Base-by-base conservation (phyloP, 805 yeast genomes). In the Spathaspora hagerdaliae region DNA sequence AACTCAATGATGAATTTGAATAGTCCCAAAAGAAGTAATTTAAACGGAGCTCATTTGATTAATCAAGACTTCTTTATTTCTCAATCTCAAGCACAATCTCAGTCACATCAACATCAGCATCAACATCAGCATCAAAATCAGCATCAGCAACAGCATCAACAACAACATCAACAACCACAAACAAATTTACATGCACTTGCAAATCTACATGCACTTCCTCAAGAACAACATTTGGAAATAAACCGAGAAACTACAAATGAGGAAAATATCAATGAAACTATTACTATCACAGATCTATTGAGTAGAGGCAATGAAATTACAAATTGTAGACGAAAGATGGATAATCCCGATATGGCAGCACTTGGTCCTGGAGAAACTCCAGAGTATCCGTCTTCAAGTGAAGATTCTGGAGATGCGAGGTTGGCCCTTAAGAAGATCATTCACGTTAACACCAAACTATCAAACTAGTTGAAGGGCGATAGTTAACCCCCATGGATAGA, bases 381-480 rank as follows among this genome's bases (percentile, higher is more conserved):
- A 27, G 29, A 15, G 6, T 36, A 15, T 27, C 19, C 45, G 6
- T 41, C 44, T 7, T 43, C 50, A 2, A 27, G 43, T 19, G 65
- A 61, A 11, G 71, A 66, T 44, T 59, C 63, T 27, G 65, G 65
- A 6, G 73, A 67, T 56, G 73, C 73, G 31, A 57, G 71, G 38
- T 53, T 63, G 34, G 73, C 73, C 8, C 59, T 67, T 49, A 65
- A 64, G 56, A 66, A 60, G 48, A 58, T 65, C 29, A 65, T 67
- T 40, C 59, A 64, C 42, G 58, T 64, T n/a, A 63, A 62, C 9
- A 38, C 24, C 5, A 19, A 19, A 19, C 24, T 19, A 19, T 19
- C 24, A 19, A 19, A 19, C 24, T 19, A 19, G 24, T 19, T 19
- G 24, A n/a, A 52, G 58, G 60, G 48, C 56, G 51, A 45, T 58